Percentiles rank a stretch among this genome's conserved stretches.
These are phyloP conservation scores for Aspergillus wentii DNA, from an alignment of 495 filamentous ascomycete species.

Conservation along the genomic window DNA sequence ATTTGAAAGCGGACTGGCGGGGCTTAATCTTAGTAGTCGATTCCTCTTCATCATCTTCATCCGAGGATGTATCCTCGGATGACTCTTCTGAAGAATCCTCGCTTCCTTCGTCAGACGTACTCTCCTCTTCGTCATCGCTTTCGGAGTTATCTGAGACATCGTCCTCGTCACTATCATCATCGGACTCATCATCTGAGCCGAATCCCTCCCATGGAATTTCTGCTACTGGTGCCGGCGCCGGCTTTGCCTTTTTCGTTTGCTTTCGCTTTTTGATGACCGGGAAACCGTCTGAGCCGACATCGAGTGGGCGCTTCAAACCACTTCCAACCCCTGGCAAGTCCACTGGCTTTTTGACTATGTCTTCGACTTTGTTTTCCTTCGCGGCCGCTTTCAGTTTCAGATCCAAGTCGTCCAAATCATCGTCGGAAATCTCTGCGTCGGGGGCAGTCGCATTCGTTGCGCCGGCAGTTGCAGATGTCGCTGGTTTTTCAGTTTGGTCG, in stretches of 20 bases:
- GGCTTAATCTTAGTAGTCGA: conserved; percentile 33
- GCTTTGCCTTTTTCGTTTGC: conserved; percentile 27
- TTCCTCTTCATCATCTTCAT: conserved; percentile 30
- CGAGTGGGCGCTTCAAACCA: conserved; percentile 83
- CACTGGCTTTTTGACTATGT: conserved; percentile 7
- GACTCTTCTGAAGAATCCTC: conserved; percentile 19
- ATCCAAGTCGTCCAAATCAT: conserved; percentile 37
- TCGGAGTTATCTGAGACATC: conserved; percentile 15
- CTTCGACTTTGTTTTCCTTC: conserved; percentile 2
- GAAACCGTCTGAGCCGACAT: conserved; percentile 68
- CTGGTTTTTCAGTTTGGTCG: conserved; percentile 10
- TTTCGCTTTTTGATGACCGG: conserved; percentile 73
- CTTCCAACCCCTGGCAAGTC: conserved; percentile 52
- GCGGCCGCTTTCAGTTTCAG: conserved; percentile 17
- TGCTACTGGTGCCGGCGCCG: conserved; percentile 25
- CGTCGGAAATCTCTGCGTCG: conserved; percentile 20
- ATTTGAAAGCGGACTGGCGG: conserved; percentile 76
- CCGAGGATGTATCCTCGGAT: conserved; percentile 16
- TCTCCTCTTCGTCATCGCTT: conserved; percentile 12
- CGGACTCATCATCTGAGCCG: conserved; percentile 36
- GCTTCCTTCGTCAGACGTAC: conserved; percentile 19
- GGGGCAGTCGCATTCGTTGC: conserved; percentile 5
- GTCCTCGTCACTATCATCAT: conserved; percentile 10
- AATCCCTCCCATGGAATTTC: conserved; percentile 61
- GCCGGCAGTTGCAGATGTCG: not conserved